Percentiles rank a stretch among this genome's conserved stretches.
These are phyloP conservation scores for Xylariomycetidae sp. DNA, from an alignment of 2,329 filamentous ascomycete genomes.

Conservation along the genomic window DNA sequence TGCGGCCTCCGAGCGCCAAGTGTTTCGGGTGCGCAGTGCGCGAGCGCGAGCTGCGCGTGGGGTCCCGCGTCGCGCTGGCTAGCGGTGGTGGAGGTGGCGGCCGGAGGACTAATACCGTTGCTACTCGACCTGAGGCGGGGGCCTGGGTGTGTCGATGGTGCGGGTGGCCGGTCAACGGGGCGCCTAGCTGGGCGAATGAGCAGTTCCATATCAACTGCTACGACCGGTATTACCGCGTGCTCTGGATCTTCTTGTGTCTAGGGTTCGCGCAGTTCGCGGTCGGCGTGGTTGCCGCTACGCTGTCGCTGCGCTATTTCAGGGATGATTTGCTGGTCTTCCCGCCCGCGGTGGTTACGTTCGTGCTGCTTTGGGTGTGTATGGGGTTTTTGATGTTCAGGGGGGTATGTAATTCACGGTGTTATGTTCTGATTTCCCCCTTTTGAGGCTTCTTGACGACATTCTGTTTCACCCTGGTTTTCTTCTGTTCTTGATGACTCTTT, in stretches of 20 bases:
- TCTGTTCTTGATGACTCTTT: too few relatives aligned
- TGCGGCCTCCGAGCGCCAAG: slow-evolving; percentile 30
- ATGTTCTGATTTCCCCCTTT: too few relatives aligned
- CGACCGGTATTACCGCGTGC: slow-evolving; percentile 30
- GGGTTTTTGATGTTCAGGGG: slow-evolving; percentile 30
- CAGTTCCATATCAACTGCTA: slow-evolving; percentile 39
- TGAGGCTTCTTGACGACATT: too few relatives aligned
- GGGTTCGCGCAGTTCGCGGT: slow-evolving; percentile 34
- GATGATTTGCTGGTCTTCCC: slow-evolving; percentile 10
- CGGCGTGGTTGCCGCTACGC: slow-evolving; percentile 29
- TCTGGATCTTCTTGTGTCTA: slow-evolving; percentile 33
- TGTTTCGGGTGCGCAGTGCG: slow-evolving; percentile 36
- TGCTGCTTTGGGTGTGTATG: slow-evolving; percentile 31
- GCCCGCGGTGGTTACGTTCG: slow-evolving; percentile 26
- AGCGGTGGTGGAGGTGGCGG: too few relatives aligned
- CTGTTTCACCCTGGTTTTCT: too few relatives aligned
- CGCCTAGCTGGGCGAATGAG: slow-evolving; percentile 27
- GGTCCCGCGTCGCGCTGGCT: slow-evolving; percentile 32
- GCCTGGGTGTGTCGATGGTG: slow-evolving; percentile 42
- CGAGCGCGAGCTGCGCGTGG: slow-evolving; percentile 31
- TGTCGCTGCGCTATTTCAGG: slow-evolving; percentile 35
- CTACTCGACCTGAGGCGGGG: too few relatives aligned
- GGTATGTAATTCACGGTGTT: too few relatives aligned
- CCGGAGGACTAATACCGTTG: too few relatives aligned
- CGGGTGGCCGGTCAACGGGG: slow-evolving; percentile 32